Percentiles rank a stretch among this genome's conserved stretches.
Evolutionary conservation across 2,329 filamentous ascomycete species (phyloP).

Genomic region (Scleromitrula shiraiana): DNA sequence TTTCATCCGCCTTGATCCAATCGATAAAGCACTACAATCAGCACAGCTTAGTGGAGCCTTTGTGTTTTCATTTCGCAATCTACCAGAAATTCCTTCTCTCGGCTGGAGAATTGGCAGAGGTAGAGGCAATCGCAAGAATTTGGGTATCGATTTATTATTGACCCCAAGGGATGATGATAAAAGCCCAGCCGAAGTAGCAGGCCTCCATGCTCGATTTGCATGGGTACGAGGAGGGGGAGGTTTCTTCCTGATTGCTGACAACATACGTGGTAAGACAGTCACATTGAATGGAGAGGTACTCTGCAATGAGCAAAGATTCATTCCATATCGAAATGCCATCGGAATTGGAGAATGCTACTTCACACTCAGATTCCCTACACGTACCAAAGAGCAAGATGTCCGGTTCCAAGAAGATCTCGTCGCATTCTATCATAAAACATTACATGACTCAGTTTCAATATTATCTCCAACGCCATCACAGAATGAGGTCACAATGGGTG

Average conservation of each 20-base stretch:
- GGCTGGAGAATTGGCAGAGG: conserved; percentile 20
- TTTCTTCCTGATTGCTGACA: conserved; percentile 19
- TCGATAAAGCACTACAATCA: neutral
- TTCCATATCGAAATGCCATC: conserved; percentile 17
- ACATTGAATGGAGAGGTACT: conserved; percentile 19
- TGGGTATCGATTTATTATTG: conserved; percentile 17
- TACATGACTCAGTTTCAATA: conserved; percentile 13
- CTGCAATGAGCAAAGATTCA: conserved; percentile 13
- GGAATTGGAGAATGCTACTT: conserved; percentile 17
- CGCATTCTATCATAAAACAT: conserved; percentile 12
- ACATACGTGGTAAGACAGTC: conserved; percentile 8
- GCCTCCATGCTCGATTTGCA: conserved; percentile 15
- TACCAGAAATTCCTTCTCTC: conserved; percentile 2
- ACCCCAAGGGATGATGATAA: conserved; percentile 4
- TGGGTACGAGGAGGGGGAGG: conserved; percentile 17
- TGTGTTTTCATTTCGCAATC: neutral
- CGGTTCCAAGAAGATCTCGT: conserved; percentile 17
- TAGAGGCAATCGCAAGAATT: conserved; percentile 11
- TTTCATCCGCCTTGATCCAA: neutral
- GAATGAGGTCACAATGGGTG: conserved; percentile 14
- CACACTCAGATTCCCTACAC: conserved; percentile 14
- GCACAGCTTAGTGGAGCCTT: neutral
- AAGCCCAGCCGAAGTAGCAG: conserved; percentile 13
- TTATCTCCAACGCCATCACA: conserved; percentile 16
- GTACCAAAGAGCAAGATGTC: conserved; percentile 13